phyloP scores from a whole-genome alignment of 257 asterid genomes.

The Salvia hispanica region DNA sequence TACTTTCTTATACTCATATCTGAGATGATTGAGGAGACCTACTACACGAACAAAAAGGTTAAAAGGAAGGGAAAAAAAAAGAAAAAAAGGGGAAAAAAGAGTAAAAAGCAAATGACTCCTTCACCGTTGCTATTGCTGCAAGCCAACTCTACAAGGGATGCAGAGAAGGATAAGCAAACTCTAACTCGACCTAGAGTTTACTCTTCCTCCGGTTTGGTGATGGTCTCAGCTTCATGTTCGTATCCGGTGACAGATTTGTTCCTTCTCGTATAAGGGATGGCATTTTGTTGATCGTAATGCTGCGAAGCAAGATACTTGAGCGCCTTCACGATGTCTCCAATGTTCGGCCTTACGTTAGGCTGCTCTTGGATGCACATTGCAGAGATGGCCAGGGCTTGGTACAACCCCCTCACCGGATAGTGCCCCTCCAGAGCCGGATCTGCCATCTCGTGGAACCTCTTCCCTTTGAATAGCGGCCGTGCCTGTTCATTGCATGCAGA shows the following conservation, averaged over 20 bases:
- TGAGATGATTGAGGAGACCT: neutral
- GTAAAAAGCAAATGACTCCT: neutral
- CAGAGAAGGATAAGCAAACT: neutral
- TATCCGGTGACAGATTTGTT: neutral
- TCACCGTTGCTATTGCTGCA: neutral
- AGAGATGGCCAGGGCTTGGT: slow-evolving; percentile 72
- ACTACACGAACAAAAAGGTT: neutral
- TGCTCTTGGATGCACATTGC: slow-evolving; percentile 71
- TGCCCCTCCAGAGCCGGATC: slow-evolving; percentile 63
- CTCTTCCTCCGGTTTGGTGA: slow-evolving; percentile 8
- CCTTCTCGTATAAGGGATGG: slow-evolving; percentile 26
- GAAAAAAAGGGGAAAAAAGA: neutral
- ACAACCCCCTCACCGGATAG: slow-evolving; percentile 57
- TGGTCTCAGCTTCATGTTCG: neutral
- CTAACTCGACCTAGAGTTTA: slow-evolving; percentile 12
- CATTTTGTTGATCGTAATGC: slow-evolving; percentile 36
- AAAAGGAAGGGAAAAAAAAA: neutral
- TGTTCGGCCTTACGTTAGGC: slow-evolving; percentile 53
- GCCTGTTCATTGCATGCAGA: slow-evolving; percentile 42
- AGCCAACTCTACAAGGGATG: neutral
- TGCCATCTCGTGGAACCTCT: slow-evolving; percentile 59
- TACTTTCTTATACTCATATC: neutral
- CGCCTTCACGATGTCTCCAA: slow-evolving; percentile 59
- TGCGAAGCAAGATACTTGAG: slow-evolving; percentile 60
- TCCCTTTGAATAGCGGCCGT: slow-evolving; percentile 63